Percentiles rank a stretch among this genome's conserved stretches.
phyloP scores from a whole-genome alignment of 805 yeast species.

The Metschnikowia aberdeeniae region DNA sequence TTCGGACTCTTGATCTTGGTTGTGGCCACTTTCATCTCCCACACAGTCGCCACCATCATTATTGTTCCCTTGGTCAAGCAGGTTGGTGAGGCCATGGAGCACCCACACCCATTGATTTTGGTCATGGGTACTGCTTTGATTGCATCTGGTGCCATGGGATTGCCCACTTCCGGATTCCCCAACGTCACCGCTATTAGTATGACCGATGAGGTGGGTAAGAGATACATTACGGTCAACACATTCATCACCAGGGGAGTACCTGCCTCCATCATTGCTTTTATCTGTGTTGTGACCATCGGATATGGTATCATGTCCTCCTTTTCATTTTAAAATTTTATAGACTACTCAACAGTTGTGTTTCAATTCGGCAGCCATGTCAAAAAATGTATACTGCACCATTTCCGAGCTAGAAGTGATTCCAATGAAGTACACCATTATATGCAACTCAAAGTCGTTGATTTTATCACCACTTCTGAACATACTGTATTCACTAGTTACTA shows the following conservation, averaged over 20 bases:
- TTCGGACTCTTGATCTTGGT: constrained; percentile 48
- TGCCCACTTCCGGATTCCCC: constrained; percentile 44
- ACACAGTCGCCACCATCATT: constrained; percentile 42
- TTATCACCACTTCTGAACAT: too few species aligned
- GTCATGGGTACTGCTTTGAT: constrained; percentile 41
- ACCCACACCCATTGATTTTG: constrained; percentile 36
- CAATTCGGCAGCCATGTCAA: too few species aligned
- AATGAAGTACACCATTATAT: too few species aligned
- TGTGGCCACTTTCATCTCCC: constrained; percentile 42
- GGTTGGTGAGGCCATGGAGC: constrained; percentile 34
- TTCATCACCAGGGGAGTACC: constrained; percentile 43
- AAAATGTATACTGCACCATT: too few species aligned
- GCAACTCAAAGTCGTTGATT: too few species aligned
- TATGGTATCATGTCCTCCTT: constrained; percentile 34
- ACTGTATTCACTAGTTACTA: too few species aligned
- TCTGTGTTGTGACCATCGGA: constrained; percentile 34
- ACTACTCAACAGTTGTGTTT: background rate
- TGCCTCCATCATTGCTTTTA: constrained; percentile 35
- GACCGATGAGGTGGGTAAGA: constrained; percentile 40
- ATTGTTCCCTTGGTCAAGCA: constrained; percentile 41
- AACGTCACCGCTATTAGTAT: constrained; percentile 42
- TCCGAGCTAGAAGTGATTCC: too few species aligned
- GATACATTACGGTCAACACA: constrained; percentile 38
- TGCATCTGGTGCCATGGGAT: constrained; percentile 44
- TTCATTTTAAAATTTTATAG: constrained; percentile 5